Evolutionary conservation across 208 protist species (phyloP), one percentile per base, ranked within the genome.

Genomic region (Crithidia sp.): DNA sequence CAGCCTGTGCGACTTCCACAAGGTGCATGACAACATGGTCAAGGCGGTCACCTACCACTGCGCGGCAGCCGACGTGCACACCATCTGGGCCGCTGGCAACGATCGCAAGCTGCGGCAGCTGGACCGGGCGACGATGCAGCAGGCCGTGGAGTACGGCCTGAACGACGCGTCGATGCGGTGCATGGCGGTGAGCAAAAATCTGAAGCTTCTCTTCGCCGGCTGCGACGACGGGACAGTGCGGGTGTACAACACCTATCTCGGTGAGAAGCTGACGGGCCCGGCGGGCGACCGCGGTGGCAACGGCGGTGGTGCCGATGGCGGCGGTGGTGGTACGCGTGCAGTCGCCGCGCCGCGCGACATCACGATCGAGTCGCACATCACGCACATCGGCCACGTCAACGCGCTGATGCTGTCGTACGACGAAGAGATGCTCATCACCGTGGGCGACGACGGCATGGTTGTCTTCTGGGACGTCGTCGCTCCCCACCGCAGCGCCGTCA

Each of bases 181-280:
- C 66, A 87, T 98, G 82, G 66, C 92, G 49, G 91, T 98, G 43
- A 94, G 93, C 66, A 54, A 84, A 39, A 91, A 83, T 28, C 81
- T 97, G 57, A 97, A 98, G 75, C 89, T 99, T 70, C 91, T 99
- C 41, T 98, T 99, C 66, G 82, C 86, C 3, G 97, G 96, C 41
- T 97, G 90, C 61, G 95, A 97, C 28, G 92, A 96, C 70, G 98
- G 98, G 28, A 95, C 88, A 3, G 86, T 99, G 56, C 89, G 93
- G 49, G 89, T 95, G 14, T 97, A 96, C 77, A 94, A 97, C 76
- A 92, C 90, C 16, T 96, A 96, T 71, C 80, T 96, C 19, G 93
- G 88, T 40, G 90, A 97, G 76, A 89, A 90, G 53, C 66, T 96
- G 28, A 74, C 71, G 39, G 60, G 59, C 10, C 67, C 80, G 19